Conservation (phyloP, 2,329 filamentous ascomycete genomes). For the Nannizziopsis barbatae region DNA sequence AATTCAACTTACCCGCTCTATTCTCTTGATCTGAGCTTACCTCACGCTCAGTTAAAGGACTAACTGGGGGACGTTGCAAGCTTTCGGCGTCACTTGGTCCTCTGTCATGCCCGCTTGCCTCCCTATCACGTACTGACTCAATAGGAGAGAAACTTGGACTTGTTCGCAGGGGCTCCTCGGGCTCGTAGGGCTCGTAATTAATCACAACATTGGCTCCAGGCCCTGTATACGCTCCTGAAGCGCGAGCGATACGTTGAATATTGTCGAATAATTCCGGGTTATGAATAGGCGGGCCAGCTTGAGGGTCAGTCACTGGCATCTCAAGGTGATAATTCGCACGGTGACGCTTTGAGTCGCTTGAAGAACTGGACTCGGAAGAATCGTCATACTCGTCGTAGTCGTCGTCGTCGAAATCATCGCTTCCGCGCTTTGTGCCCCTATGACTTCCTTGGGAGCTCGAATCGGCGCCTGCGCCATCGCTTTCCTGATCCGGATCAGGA, state of each 20-base stretch:
- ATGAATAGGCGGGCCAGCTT: constrained; percentile 7
- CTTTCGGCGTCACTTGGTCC: background rate
- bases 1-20: background rate
- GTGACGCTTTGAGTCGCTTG: background rate
- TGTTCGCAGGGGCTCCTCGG: background rate
- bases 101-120: background rate
- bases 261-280: constrained; percentile 12
- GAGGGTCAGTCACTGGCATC: constrained; percentile 1
- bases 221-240: constrained; percentile 6
- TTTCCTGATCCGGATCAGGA: background rate
- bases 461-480: background rate
- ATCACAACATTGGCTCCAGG: constrained; percentile 5
- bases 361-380: background rate
- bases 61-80: background rate
- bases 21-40: background rate
- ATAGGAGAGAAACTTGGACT: background rate
- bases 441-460: background rate
- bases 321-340: constrained; percentile 6
- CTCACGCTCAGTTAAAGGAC: constrained; percentile 4
- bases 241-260: constrained; percentile 7
- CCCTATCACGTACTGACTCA: background rate
- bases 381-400: background rate
- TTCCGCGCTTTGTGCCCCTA: background rate
- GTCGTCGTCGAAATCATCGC: background rate
- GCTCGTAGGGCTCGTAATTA: constrained; percentile 5